Conservation (phyloP, 805 yeast species). For the Kuraishia floccosa region DNA sequence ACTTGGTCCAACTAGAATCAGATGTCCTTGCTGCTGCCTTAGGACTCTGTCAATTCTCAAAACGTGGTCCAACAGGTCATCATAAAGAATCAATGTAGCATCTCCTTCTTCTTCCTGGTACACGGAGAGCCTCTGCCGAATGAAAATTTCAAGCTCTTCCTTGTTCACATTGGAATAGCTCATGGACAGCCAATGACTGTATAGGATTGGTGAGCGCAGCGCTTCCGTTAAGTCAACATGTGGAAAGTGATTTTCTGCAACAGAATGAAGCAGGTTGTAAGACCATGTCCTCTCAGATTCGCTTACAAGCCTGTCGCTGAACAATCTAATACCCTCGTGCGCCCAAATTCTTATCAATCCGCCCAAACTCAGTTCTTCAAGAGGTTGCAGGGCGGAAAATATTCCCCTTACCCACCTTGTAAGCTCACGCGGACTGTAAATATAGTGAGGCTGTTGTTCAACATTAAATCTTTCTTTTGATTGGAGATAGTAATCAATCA, state of each 20-base stretch:
- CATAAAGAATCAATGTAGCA: conserved; percentile 47
- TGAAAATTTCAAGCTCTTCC: conserved; percentile 37
- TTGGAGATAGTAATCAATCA: conserved; percentile 48
- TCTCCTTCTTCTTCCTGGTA: conserved; percentile 76
- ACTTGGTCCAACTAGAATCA: conserved; percentile 74
- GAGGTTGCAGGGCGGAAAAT: conserved; percentile 28
- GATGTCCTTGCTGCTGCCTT: conserved; percentile 81
- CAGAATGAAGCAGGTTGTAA: conserved; percentile 18
- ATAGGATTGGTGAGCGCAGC: conserved; percentile 44
- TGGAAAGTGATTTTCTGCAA: conserved; percentile 32
- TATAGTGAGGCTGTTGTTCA: conserved; percentile 41
- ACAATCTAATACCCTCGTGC: conserved; percentile 72
- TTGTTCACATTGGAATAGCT: conserved; percentile 46
- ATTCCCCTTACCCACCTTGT: conserved; percentile 85
- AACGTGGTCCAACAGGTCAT: conserved; percentile 63
- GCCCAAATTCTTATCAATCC: conserved; percentile 51
- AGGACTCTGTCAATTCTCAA: conserved; percentile 74
- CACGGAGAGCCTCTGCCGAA: conserved; percentile 49
- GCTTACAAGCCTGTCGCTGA: conserved; percentile 57
- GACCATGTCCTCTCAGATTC: conserved; percentile 40
- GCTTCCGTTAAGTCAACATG: conserved; percentile 22
- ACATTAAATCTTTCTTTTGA: conserved; percentile 30
- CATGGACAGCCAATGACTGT: conserved; percentile 64
- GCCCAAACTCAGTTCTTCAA: conserved; percentile 9
- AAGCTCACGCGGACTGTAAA: conserved; percentile 83